Conservation (phyloP, 768 basidiomycete species). For the Leucocoprinus leucothites region DNA sequence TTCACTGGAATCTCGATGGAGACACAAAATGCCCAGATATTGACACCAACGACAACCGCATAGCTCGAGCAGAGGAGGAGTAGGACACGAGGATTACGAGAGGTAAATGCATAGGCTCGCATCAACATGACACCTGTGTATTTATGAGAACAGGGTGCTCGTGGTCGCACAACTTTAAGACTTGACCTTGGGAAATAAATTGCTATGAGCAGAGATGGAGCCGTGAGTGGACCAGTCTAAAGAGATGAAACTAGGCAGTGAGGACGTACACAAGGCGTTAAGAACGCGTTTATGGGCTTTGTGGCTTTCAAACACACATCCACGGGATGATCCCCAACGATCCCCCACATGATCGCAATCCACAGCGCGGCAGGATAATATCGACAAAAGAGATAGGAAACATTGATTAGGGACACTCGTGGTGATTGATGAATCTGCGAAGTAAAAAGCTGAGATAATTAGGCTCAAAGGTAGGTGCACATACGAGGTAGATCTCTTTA, state of each 20-base stretch:
- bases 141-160: too few species aligned
- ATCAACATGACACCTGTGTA: slow-evolving; percentile 38
- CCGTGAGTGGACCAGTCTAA: slow-evolving; percentile 1
- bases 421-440: slow-evolving; percentile 29
- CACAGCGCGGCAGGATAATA: slow-evolving; percentile 38
- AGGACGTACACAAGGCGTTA: slow-evolving; percentile 30
- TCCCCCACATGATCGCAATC: slow-evolving; percentile 35
- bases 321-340: slow-evolving; percentile 30
- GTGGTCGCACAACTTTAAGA: background rate
- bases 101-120: slow-evolving; percentile 41
- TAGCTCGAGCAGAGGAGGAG: slow-evolving; percentile 27
- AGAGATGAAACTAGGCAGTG: background rate
- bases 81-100: slow-evolving; percentile 28
- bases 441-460: background rate
- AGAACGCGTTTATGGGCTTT: slow-evolving; percentile 27
- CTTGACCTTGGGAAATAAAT: slow-evolving; percentile 37
- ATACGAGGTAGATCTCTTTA: slow-evolving; percentile 31
- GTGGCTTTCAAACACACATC: slow-evolving; percentile 28
- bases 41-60: slow-evolving; percentile 26
- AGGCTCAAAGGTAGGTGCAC: slow-evolving; percentile 10
- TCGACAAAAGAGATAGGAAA: slow-evolving; percentile 37
- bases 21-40: slow-evolving; percentile 36
- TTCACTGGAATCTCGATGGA: slow-evolving; percentile 20
- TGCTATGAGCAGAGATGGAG: slow-evolving; percentile 24
- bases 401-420: slow-evolving; percentile 36